phyloP scores from a whole-genome alignment of 345 rosid genomes.

The Gynandropsis gynandra region DNA sequence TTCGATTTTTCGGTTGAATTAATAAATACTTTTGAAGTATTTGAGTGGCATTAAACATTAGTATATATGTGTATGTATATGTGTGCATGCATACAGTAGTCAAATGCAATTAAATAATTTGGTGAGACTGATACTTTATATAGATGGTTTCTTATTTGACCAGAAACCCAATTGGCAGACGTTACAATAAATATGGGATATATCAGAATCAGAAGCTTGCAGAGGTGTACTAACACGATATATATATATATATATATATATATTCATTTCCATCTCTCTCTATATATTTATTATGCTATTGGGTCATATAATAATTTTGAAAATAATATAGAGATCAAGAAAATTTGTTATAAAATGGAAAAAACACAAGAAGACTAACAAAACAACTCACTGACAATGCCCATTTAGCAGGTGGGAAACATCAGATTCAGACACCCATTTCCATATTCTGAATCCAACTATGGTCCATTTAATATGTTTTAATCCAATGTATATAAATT shows the following conservation, averaged over 20 bases:
- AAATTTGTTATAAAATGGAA: background rate
- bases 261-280: background rate
- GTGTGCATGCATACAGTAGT: background rate
- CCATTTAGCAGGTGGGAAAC: conserved; percentile 14
- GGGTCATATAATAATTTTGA: background rate
- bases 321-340: conserved; percentile 1
- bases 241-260: background rate
- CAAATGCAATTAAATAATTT: conserved; percentile 8
- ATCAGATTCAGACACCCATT: conserved; percentile 10
- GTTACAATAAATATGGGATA: conserved; percentile 22
- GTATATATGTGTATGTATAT: background rate
- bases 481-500: no score
- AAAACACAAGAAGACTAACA: conserved; percentile 6
- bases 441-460: background rate
- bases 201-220: conserved; percentile 5
- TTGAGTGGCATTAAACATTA: no score
- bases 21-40: no score
- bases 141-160: conserved; percentile 17
- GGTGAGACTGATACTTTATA: conserved; percentile 13
- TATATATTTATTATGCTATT: background rate
- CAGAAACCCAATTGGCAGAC: conserved; percentile 18
- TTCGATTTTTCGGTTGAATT: no score
- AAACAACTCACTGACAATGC: conserved; percentile 14
- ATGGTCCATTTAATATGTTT: background rate
- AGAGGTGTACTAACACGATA: conserved; percentile 14